Evolutionary conservation across 2,329 filamentous ascomycete species (phyloP).

Genomic region (Parafenestella ontariensis): DNA sequence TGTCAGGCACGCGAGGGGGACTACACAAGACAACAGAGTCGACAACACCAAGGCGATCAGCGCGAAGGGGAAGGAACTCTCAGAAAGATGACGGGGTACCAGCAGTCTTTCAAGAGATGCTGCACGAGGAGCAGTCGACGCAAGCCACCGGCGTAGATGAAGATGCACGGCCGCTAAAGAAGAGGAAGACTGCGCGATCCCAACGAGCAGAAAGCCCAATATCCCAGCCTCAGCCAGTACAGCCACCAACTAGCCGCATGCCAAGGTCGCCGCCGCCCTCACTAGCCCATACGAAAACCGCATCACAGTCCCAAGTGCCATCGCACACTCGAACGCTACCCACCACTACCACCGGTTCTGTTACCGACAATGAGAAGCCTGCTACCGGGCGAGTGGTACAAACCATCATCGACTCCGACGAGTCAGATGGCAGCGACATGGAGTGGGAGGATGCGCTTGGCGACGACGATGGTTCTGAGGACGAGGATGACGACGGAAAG

Average conservation of each 20-base stretch:
- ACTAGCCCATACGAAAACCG: constrained; percentile 12
- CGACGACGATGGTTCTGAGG: constrained; percentile 32
- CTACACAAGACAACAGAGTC: constrained; percentile 25
- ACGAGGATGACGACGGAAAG: constrained; percentile 30
- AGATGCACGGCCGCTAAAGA: constrained; percentile 49
- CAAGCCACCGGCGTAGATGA: constrained; percentile 36
- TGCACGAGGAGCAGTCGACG: constrained; percentile 50
- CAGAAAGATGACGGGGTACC: constrained; percentile 44
- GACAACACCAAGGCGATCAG: constrained; percentile 31
- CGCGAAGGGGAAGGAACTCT: constrained; percentile 25
- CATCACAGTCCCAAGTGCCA: constrained; percentile 8
- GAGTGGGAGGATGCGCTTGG: constrained; percentile 66
- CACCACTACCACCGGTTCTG: neutral
- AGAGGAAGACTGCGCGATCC: constrained; percentile 34
- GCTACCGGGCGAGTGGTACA: constrained; percentile 42
- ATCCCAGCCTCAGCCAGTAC: neutral
- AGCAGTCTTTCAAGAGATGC: constrained; percentile 55
- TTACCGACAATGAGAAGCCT: constrained; percentile 10
- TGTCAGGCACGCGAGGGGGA: constrained; percentile 38
- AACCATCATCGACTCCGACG: constrained; percentile 55
- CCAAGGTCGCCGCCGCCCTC: constrained; percentile 7
- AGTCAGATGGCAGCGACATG: constrained; percentile 65
- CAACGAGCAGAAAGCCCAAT: constrained; percentile 9
- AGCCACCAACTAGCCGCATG: neutral
- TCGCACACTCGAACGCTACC: constrained; percentile 6